These are phyloP conservation scores for Glarea lozoyensis DNA, from an alignment of 495 filamentous ascomycete species.

Conservation along the genomic window DNA sequence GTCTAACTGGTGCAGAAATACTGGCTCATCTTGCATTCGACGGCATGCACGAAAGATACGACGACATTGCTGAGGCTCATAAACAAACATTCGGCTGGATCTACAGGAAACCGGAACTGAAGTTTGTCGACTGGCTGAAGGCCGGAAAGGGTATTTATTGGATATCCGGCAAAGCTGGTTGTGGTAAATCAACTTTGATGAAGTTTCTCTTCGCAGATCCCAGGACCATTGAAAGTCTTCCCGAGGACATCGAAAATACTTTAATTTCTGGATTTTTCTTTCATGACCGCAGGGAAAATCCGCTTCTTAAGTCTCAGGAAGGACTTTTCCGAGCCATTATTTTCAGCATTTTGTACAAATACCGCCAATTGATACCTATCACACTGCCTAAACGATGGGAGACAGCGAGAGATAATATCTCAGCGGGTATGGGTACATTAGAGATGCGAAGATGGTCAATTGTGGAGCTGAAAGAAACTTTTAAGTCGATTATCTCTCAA, in stretches of 20 bases:
- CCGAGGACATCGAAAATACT: not conserved
- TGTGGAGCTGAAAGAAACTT: not conserved
- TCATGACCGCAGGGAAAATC: slow-evolving; percentile 11
- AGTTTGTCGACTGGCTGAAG: slow-evolving; percentile 6
- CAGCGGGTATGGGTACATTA: too few species aligned
- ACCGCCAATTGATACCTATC: slow-evolving; percentile 1
- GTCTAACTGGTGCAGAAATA: slow-evolving; percentile 2
- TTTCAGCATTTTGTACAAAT: slow-evolving; percentile 13
- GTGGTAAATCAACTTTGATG: too few species aligned
- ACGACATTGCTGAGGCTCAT: slow-evolving; percentile 18
- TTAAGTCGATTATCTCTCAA: not conserved
- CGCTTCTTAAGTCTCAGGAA: slow-evolving; percentile 24
- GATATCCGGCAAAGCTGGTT: slow-evolving; percentile 26
- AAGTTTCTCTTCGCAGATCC: slow-evolving; percentile 16
- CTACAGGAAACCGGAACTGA: slow-evolving; percentile 3
- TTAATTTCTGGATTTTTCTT: slow-evolving; percentile 14
- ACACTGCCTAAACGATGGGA: slow-evolving; percentile 14
- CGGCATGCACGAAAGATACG: slow-evolving; percentile 16
- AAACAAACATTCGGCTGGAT: slow-evolving; percentile 18
- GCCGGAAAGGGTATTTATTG: slow-evolving; percentile 17
- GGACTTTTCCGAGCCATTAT: slow-evolving; percentile 20
- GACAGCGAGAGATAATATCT: too few species aligned
- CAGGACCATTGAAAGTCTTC: slow-evolving; percentile 7
- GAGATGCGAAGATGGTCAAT: not conserved
- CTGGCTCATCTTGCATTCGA: slow-evolving; percentile 15